Evolutionary conservation across 495 filamentous ascomycete genomes (phyloP), one percentile per base, ranked within the genome.

Genomic region (Tuber melanosporum): DNA sequence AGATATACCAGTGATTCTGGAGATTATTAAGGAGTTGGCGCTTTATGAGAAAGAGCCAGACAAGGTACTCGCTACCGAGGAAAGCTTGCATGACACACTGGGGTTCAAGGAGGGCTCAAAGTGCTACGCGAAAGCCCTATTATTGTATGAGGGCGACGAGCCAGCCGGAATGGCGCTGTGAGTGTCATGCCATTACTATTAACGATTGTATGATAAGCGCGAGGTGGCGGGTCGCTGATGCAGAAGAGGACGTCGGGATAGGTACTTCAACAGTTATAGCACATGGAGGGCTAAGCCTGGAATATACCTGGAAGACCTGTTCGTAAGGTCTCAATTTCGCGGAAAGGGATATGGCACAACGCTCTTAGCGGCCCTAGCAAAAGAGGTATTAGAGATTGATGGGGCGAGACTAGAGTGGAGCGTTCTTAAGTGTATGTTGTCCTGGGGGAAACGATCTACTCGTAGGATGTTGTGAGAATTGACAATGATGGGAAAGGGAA

Each of bases 271-370:
- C 83, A 92, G 90, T 83, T 93, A 92, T 83, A 89, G 89, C 75
- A 98, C 95, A 8, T 98, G 95, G 95, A 89, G 91, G 52, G 89
- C 91, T 6, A 88, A 88, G 15, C 91, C 95, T 2, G 95, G 95
- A 1, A 94, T 99, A 79, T 97, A 95, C 82, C 91, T 99, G 19
- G 95, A 99, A 83, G 95, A 99, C 83, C 86, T 99, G 15, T 98
- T 92, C 81, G 93, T 99, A 45, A 86, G 90, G 81, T 88, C 90
- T 39, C 85, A 84, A 42, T 91, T 91, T 70, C 86, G 95, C 8
- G 90, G 90, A 36, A 86, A 89, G 45, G 94, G 95, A 4, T 97
- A 95, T 81, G 95, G 93, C 20, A 91, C 90, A 82, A 85, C 87
- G 82, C 80, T 98, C 83, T 86, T 99, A 52, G 88, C 88, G 72